Evolutionary conservation across 192 early-diverging fungal species (phyloP).

Genomic region (Pecoramyces ruminantium): DNA sequence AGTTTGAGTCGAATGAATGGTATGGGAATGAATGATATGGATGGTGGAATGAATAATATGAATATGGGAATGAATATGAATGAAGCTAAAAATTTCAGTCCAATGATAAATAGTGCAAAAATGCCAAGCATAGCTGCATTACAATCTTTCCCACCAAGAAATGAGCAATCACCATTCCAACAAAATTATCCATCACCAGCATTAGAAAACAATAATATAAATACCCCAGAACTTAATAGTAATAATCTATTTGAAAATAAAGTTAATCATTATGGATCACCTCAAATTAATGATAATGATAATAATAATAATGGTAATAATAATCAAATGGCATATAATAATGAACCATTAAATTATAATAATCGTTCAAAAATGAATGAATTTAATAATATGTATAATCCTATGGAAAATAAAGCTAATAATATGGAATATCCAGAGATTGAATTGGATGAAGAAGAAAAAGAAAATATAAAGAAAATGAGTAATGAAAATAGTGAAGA

Average conservation of each 20-base stretch:
- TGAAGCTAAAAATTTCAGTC: background rate
- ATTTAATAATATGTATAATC: background rate
- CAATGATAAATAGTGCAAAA: background rate
- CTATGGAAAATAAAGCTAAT: background rate
- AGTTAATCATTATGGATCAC: background rate
- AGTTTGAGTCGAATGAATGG: background rate
- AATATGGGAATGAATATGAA: background rate
- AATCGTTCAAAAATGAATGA: background rate
- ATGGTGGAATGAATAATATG: background rate
- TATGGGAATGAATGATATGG: background rate
- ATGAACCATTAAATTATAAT: no score
- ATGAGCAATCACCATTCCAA: background rate
- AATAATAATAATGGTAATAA: background rate
- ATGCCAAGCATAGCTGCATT: background rate
- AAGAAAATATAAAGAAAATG: background rate
- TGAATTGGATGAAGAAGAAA: background rate
- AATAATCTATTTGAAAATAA: background rate
- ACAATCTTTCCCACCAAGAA: background rate
- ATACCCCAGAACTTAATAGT: background rate
- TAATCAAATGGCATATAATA: no score
- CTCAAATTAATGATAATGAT: background rate
- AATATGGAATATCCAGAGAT: background rate
- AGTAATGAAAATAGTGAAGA: background rate
- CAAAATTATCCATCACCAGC: background rate
- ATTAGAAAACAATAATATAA: background rate